These are phyloP conservation scores for Pneumocystis jirovecii DNA, from an alignment of 1,139 yeast species.

Conservation along the genomic window DNA sequence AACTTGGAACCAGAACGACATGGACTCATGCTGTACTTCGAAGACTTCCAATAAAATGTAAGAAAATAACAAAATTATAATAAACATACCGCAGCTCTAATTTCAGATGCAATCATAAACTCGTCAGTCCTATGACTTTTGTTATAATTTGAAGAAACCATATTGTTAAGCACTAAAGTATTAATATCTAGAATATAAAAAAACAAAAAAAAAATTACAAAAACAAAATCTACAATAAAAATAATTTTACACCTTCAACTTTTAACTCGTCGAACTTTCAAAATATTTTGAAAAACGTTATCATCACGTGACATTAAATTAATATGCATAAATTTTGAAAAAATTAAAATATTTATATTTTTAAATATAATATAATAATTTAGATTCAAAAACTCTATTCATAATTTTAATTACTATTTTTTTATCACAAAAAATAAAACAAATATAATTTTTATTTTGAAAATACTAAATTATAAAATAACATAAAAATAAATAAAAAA, in stretches of 20 bases:
- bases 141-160: background rate
- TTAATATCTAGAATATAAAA: background rate
- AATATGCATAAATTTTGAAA: background rate
- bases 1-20: background rate
- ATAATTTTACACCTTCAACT: background rate
- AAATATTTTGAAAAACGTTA: background rate
- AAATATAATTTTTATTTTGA: background rate
- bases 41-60: background rate
- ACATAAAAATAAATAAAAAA: background rate
- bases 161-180: background rate
- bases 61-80: background rate
- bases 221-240: background rate
- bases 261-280: background rate
- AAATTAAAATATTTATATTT: background rate
- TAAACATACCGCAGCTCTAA: background rate
- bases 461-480: background rate
- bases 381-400: background rate
- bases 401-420: background rate
- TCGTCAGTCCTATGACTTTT: background rate
- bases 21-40: background rate
- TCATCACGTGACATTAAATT: background rate
- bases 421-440: background rate
- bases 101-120: background rate
- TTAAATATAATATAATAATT: background rate
- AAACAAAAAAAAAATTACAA: background rate